Evolutionary conservation across 495 filamentous ascomycete species (phyloP), one percentile per base, ranked within the genome.

Genomic region (Penicillium lagena): DNA sequence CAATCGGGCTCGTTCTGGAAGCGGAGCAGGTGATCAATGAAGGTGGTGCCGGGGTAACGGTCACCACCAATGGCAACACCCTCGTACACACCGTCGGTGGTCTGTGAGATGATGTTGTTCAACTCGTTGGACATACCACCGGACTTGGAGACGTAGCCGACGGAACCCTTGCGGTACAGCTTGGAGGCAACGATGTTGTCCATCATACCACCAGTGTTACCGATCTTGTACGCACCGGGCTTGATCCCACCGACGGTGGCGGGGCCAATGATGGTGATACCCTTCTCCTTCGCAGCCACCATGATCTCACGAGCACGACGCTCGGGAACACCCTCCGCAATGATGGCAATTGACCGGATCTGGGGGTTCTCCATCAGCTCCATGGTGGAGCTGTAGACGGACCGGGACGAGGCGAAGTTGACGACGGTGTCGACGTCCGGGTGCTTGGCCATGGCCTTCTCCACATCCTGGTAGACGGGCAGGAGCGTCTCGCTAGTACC

Each of bases 151-250:
- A 98, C 93, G 67, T 98, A 98, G 59, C 87, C 93, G 50, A 98
- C 90, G 42, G 94, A 97, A 56, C 93, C 93, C 72, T 88, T 89
- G 70, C 93, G 93, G 83, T 98, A 98, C 40, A 98, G 88, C 83
- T 97, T 98, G 70, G 94, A 97, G 55, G 93, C 90, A 47, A 98
- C 93, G 59, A 98, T 98, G 80, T 98, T 98, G 81, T 98, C 93
- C 93, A 98, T 98, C 93, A 98, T 98, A 70, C 93, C 93, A 81
- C 93, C 93, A 51, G 93, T 98, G 80, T 98, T 98, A 69, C 93
- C 93, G 52, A 98, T 98, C 82, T 97, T 98, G 82, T 87, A 98
- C 62, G 86, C 84, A 70, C 93, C 94, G 48, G 93, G 93, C 81
- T 98, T 98, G 78, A 98, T 96, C 61, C 93, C 93, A 81, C 93